Evolutionary conservation across 805 yeast species (phyloP), one percentile per base, ranked within the genome.

Genomic region (Zygosaccharomyces bisporus): DNA sequence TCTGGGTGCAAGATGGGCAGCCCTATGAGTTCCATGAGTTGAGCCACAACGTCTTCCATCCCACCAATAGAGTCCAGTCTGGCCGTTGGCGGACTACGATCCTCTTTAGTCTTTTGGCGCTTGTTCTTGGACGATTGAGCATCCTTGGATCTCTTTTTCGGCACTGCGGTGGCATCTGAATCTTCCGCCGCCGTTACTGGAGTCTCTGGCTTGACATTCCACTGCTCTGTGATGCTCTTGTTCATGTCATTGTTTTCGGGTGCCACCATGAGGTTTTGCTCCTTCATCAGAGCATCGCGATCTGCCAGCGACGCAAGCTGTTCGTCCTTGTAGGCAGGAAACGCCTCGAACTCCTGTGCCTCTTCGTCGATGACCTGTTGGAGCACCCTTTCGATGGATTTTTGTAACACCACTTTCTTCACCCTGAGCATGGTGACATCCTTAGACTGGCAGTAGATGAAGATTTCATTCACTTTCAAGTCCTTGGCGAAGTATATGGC

Each of bases 1-100:
- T 93, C 99, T 0, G 98, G 97, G 57, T 93, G 98, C 16, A 86
- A 67, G 24, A 93, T 81, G 1, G 99, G 99, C 69, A 91, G 72
- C 1, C 95, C 96, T 1, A 93, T 84, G 30, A 89, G 71, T 63
- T 93, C 98, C 83, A 86, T 80, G 16, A 93, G 71, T 62, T 90
- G 93, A 4, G 86, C 76, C 18, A 90, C 80, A n/a, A 90, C 81
- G 44, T 76, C 80, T 51, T 84, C 95, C 67, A 93, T 78, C 2
- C 99, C 99, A 20, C 99, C 99, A 10, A 93, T 68, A 24, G 88
- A 80, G 3, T 84, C 72, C 21, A 93, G 68, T 3, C 82, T 78
- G 0, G 81, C 65, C 2, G 75, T 67, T 16, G 96, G 95, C 29
- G 89, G 86, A 10, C 82, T 68, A 67, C 86, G 76, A 56, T 81